A percentile compares a stretch with the other conserved stretches of the same genome.
Conservation (phyloP, 441 rosid species). For the Adansonia grandidieri region DNA sequence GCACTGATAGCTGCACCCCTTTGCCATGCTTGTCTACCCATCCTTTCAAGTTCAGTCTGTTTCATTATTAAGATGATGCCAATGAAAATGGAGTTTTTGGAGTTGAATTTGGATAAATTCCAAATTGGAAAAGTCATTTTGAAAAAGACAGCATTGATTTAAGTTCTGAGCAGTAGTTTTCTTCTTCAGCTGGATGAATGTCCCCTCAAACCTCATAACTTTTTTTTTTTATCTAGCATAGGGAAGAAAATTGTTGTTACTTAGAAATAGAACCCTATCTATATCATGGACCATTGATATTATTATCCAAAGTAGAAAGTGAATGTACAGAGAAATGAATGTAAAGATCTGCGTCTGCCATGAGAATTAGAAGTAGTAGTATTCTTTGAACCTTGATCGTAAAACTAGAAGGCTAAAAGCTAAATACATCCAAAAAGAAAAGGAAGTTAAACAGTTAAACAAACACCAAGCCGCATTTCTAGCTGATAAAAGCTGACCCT, state of each 20-base stretch:
- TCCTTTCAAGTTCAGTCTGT: background rate
- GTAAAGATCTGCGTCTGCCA: background rate
- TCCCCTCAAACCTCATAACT: background rate
- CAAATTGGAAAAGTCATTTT: background rate
- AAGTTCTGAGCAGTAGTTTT: background rate
- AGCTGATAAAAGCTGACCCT: no score
- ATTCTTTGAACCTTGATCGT: background rate
- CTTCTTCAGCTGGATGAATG: background rate
- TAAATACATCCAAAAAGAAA: no score
- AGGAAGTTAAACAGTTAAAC: no score
- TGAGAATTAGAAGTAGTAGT: background rate
- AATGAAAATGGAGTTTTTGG: background rate
- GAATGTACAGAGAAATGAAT: background rate
- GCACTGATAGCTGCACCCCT: background rate
- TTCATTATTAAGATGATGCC: background rate
- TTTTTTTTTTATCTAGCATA: background rate
- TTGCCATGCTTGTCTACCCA: slow-evolving; percentile 10
- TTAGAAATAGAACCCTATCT: background rate
- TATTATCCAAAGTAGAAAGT: background rate
- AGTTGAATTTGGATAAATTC: background rate
- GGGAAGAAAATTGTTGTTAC: background rate
- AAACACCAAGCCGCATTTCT: no score
- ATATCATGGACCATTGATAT: background rate
- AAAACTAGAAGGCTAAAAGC: no score
- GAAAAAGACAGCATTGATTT: background rate